Conservation (phyloP, 2,329 filamentous ascomycete genomes). For the Ceratocystis papillata region DNA sequence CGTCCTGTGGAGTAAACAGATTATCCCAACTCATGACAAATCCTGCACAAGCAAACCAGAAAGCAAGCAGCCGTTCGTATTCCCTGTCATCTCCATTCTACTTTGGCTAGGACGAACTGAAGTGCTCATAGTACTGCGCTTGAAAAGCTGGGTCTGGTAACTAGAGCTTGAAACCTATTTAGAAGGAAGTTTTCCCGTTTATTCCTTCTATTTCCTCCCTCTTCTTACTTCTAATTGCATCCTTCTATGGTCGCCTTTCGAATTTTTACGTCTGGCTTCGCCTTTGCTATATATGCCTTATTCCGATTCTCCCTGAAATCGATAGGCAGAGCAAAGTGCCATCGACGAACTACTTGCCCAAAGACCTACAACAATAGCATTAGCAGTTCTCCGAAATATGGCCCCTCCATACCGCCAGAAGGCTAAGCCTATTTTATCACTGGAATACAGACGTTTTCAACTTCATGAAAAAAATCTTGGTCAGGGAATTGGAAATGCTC, state of each 20-base stretch:
- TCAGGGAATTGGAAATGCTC: background rate
- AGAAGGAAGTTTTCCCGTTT: too few species aligned
- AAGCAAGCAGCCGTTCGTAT: background rate
- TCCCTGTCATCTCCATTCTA: background rate
- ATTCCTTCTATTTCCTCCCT: too few species aligned
- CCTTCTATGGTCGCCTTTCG: too few species aligned
- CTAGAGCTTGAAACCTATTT: background rate
- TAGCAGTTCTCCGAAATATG: background rate
- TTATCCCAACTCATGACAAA: background rate
- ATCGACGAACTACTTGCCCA: too few species aligned
- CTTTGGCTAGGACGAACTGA: background rate
- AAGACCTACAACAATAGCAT: too few species aligned
- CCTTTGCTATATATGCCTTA: too few species aligned
- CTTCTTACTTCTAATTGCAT: too few species aligned
- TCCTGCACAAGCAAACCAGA: background rate
- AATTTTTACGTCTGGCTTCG: too few species aligned
- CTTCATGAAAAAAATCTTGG: background rate
- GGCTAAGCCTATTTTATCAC: conserved; percentile 2
- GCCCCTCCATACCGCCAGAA: conserved; percentile 1
- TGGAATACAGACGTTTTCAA: background rate
- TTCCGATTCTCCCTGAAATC: too few species aligned
- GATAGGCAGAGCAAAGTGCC: too few species aligned
- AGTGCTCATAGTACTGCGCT: background rate
- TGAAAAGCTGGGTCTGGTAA: background rate
- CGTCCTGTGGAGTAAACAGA: background rate